These are phyloP conservation scores for Hypoxylon lienhwacheense DNA, from an alignment of 495 filamentous ascomycete species.

Conservation along the genomic window DNA sequence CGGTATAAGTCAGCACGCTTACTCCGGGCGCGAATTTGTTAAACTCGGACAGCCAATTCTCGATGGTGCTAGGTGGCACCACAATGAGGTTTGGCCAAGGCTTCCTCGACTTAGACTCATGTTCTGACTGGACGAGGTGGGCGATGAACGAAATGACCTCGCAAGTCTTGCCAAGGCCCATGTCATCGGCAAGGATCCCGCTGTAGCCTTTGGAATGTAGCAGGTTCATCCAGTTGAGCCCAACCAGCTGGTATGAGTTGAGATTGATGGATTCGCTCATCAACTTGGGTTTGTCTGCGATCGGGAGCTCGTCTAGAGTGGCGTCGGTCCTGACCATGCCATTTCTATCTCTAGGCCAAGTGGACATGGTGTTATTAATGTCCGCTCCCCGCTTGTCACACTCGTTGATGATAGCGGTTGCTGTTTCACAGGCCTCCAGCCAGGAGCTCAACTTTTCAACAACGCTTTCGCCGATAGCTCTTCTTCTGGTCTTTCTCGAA, in stretches of 20 bases:
- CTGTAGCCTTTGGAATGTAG: slow-evolving; percentile 76
- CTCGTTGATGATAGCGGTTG: slow-evolving; percentile 35
- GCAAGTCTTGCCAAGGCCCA: slow-evolving; percentile 97
- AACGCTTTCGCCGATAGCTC: slow-evolving; percentile 45
- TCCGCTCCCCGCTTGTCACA: slow-evolving; percentile 31
- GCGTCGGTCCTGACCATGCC: slow-evolving; percentile 18
- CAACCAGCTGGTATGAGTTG: slow-evolving; percentile 92
- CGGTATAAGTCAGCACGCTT: slow-evolving; percentile 80
- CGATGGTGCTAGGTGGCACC: slow-evolving; percentile 88
- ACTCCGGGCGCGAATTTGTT: slow-evolving; percentile 78
- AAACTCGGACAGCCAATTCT: slow-evolving; percentile 95
- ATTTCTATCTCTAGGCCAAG: slow-evolving; percentile 32
- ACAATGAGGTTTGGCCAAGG: slow-evolving; percentile 83
- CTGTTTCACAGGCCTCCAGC: slow-evolving; percentile 36
- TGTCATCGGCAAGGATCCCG: slow-evolving; percentile 94
- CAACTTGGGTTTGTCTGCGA: slow-evolving; percentile 68
- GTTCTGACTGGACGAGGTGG: slow-evolving; percentile 65
- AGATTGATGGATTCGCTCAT: slow-evolving; percentile 71
- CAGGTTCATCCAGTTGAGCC: slow-evolving; percentile 88
- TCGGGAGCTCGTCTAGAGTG: slow-evolving; percentile 34
- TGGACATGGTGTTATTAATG: slow-evolving; percentile 26
- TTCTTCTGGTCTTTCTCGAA: slow-evolving; percentile 41
- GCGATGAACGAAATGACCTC: slow-evolving; percentile 93
- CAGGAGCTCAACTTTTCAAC: slow-evolving; percentile 38
- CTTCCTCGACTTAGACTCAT: slow-evolving; percentile 43